Conservation (phyloP, 2,329 filamentous ascomycete genomes). For the Acrodontium crateriforme region DNA sequence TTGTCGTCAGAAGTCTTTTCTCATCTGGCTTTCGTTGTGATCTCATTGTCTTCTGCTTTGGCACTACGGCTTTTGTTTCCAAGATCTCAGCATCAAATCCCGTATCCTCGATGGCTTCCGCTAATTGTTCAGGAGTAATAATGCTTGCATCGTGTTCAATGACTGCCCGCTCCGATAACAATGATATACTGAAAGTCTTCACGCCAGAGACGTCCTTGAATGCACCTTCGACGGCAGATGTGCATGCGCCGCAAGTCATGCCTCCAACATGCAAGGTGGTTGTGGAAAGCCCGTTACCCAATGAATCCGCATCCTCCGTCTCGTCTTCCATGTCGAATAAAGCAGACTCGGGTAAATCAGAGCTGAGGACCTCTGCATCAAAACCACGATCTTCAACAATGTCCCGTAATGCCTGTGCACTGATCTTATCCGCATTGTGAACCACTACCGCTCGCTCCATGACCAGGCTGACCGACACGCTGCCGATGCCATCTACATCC, state of each 20-base stretch:
- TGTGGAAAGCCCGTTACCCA: slow-evolving; percentile 56
- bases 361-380: slow-evolving; percentile 49
- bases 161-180: slow-evolving; percentile 93
- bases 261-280: slow-evolving; percentile 85
- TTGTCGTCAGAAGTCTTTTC: slow-evolving; percentile 50
- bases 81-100: slow-evolving; percentile 82
- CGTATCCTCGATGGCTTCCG: slow-evolving; percentile 78
- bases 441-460: slow-evolving; percentile 90
- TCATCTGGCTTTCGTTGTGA: slow-evolving; percentile 24
- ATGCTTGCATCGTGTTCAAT: slow-evolving; percentile 70
- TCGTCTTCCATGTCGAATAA: slow-evolving; percentile 12
- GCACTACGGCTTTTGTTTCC: slow-evolving; percentile 46
- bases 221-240: slow-evolving; percentile 83
- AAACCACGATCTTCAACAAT: slow-evolving; percentile 88
- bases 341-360: slow-evolving; percentile 14
- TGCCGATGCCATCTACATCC: slow-evolving; percentile 65
- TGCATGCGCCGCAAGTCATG: slow-evolving; percentile 82
- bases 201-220: slow-evolving; percentile 74
- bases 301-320: slow-evolving; percentile 5
- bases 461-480: slow-evolving; percentile 81
- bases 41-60: slow-evolving; percentile 19
- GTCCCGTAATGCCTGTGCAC: slow-evolving; percentile 63
- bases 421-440: slow-evolving; percentile 65
- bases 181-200: slow-evolving; percentile 74
- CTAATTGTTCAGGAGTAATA: slow-evolving; percentile 61